Base-by-base conservation (phyloP, 1,139 yeast species). In the Debaryomyces coudertii region DNA sequence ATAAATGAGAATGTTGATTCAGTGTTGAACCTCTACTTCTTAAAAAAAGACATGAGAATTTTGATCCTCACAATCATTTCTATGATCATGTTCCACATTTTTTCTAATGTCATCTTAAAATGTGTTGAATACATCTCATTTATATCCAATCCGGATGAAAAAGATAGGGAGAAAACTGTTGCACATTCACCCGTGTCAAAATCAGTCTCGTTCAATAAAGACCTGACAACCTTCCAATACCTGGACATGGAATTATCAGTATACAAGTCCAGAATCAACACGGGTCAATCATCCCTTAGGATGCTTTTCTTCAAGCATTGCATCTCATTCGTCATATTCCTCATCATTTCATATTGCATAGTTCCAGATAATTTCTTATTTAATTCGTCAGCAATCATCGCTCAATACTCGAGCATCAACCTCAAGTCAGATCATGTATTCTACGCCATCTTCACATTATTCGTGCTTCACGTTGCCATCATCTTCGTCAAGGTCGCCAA, bases 361-460 rank as follows among this genome's bases (percentile, higher is more conserved):
- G 39, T 57, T 12, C 68, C 68, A 7, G 30, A 48, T 11, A 43
- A 43, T 16, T 49, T 61, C 7, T 46, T 57, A 20, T 47, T 61
- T 36, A 62, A 54, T 38, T 53, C 65, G 1, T 47, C 63, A 9
- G 49, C 58, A 4, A 49, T 53, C 2, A 18, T 65, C 9, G 16
- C 36, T 14, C 36, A 36, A 7, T 47, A 49, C 42, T 27, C 48
- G 2, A 44, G 42, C 5, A 29, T 54, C 28, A 24, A 41, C 14
- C 35, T 66, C 25, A 60, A 55, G 25, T 57, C 57, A 5, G 71
- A 66, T 44, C 69, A 65, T 45, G 27, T 65, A 31, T 51, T 56
- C 40, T 49, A 56, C 37, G 47, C 65, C n/a, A 25, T 61, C 11
- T 38, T 56, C 31, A 35, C 48, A 2, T 29, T 58, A 2, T 65